Evolutionary conservation across 495 filamentous ascomycete species (phyloP).

Genomic region (Xylaria nigripes): DNA sequence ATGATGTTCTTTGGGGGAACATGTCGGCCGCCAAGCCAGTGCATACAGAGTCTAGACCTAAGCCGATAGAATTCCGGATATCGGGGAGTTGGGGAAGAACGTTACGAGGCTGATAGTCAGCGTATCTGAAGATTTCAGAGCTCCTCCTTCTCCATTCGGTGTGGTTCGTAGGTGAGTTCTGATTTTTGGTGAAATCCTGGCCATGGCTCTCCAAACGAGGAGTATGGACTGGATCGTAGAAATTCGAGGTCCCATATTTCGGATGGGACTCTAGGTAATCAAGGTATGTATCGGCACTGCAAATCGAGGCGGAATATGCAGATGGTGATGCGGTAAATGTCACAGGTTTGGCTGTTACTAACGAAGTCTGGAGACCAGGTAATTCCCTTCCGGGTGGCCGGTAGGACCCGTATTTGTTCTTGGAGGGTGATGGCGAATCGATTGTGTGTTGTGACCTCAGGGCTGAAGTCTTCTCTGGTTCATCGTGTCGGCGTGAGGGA

Average conservation of each 20-base stretch:
- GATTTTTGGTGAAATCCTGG: conserved; percentile 35
- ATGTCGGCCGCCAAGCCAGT: conserved; percentile 5
- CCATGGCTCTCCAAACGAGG: conserved; percentile 42
- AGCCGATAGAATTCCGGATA: conserved; percentile 18
- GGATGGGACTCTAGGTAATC: conserved; percentile 47
- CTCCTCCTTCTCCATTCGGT: not conserved
- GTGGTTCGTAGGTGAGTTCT: not conserved
- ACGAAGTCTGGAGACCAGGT: conserved; percentile 1
- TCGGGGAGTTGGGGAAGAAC: conserved; percentile 8
- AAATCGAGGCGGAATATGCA: conserved; percentile 17
- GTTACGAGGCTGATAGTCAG: conserved; percentile 3
- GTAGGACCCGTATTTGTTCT: conserved; percentile 21
- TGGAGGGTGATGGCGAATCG: conserved; percentile 8
- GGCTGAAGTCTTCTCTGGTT: conserved; percentile 4
- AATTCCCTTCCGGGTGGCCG: conserved; percentile 13
- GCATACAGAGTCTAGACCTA: conserved; percentile 19
- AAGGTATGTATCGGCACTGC: conserved; percentile 26
- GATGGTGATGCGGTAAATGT: conserved; percentile 4
- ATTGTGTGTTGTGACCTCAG: conserved; percentile 14
- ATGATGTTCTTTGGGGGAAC: conserved; percentile 16
- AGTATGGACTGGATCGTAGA: conserved; percentile 37
- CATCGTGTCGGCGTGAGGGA: not conserved
- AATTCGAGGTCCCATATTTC: conserved; percentile 37
- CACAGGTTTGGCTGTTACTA: not conserved
- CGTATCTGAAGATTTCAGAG: not conserved